Base-by-base conservation (phyloP, 2,329 filamentous ascomycete genomes). In the Ilyonectria destructans region DNA sequence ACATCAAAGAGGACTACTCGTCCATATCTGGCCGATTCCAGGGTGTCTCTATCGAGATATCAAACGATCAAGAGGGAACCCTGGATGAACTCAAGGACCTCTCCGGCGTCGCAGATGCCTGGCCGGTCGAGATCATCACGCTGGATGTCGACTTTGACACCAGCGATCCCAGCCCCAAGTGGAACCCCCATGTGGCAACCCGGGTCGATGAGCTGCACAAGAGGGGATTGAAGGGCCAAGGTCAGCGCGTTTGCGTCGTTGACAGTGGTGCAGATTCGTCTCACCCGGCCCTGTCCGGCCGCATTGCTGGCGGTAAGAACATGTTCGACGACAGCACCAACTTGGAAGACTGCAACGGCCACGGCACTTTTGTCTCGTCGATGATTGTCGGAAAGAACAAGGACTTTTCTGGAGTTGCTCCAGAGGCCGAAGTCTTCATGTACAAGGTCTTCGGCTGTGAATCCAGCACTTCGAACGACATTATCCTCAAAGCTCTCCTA, bases 391-490 rank as follows among this genome's bases (percentile, higher is more conserved):
- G 65, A 17, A 29, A 61, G 43, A 58, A 55, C 33, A 69, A 65
- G 17, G 66, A 69, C 35, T 67, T 74, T 31, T 23, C 59, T 5
- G 74, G 74, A 6, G 70, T 73, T 3, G 73, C 71, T 1, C 71
- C 73, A 5, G 74, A 63, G 19, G 66, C 72, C 3, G 62, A 72
- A 45, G 61, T 76, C 2, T 75, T 65, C 67, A 73, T 75, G 72
- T 76, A 76, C 69, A 74, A 74, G 52, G 62, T 75, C 60, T 75
- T 76, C 56, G 74, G 62, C 6, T 75, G 74, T 48, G 58, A 51
- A 7, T 57, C 23, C 10, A 52, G 35, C 15, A 73, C 71, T 0
- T 58, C 65, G 1, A 74, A 69, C 33, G 74, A 75, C 52, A 48
- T 74, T 21, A 65, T 76, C 6, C 56, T 75, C 35, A 70, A 74